A percentile compares a stretch with the other conserved stretches of the same genome.
Evolutionary conservation across 2,329 filamentous ascomycete species (phyloP).

Genomic region (Hymenoscyphus albidus): DNA sequence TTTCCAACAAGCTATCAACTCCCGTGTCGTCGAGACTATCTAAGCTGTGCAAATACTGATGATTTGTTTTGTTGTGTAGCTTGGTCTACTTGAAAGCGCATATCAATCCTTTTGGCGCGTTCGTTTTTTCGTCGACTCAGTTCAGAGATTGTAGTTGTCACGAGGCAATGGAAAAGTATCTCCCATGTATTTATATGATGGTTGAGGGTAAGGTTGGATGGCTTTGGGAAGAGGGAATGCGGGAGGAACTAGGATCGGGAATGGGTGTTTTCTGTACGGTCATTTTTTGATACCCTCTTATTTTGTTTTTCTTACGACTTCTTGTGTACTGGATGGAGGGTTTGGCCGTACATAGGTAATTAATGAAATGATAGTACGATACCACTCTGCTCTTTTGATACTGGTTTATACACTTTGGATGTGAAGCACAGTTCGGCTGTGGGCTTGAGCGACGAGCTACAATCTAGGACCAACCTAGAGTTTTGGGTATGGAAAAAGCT

Average conservation of each 20-base stretch:
- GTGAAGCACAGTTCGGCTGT: too few relatives aligned
- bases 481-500: too few relatives aligned
- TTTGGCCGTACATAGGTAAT: not conserved
- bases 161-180: not conserved
- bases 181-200: not conserved
- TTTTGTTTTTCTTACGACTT: not conserved
- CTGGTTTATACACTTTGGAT: not conserved
- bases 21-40: conserved; percentile 81
- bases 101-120: not conserved
- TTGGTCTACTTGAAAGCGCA: conserved; percentile 28
- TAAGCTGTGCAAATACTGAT: conserved; percentile 40
- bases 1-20: conserved; percentile 78
- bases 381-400: not conserved
- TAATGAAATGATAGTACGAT: not conserved
- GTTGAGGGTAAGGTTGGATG: not conserved
- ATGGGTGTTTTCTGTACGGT: not conserved
- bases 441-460: too few relatives aligned
- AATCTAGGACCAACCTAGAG: too few relatives aligned
- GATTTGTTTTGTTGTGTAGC: conserved; percentile 26
- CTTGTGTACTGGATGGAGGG: not conserved
- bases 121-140: not conserved
- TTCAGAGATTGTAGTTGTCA: too few relatives aligned
- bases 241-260: not conserved
- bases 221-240: not conserved
- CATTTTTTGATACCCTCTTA: conserved; percentile 2